These are phyloP conservation scores for Syncephalastrum contaminatum DNA, from an alignment of 371 early-diverging fungal genomes.

Conservation along the genomic window DNA sequence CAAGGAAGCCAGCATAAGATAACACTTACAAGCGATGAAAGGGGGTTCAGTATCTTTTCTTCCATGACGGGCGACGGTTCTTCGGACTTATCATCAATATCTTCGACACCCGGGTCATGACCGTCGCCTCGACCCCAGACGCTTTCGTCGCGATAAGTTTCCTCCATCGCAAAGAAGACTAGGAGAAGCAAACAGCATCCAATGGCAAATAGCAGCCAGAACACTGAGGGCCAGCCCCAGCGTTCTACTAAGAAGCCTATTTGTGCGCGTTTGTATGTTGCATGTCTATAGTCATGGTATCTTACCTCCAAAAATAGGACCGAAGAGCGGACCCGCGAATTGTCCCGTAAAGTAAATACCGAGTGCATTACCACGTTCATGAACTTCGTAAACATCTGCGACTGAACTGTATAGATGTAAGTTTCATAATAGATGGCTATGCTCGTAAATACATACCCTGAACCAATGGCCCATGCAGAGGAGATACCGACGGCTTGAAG, in stretches of 20 bases:
- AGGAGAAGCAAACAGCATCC: conserved; percentile 20
- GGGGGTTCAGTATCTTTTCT: conserved; percentile 31
- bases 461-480: conserved; percentile 76
- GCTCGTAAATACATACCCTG: conserved; percentile 40
- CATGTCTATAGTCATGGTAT: background rate
- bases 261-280: conserved; percentile 8
- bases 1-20: background rate
- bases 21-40: conserved; percentile 30
- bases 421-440: background rate
- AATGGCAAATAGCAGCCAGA: conserved; percentile 27
- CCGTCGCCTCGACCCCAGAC: conserved; percentile 29
- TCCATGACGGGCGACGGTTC: conserved; percentile 13
- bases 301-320: conserved; percentile 29
- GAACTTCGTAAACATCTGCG: conserved; percentile 44
- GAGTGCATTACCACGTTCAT: conserved; percentile 47
- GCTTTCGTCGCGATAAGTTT: conserved; percentile 62
- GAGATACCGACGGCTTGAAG: conserved; percentile 77
- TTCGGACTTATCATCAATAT: conserved; percentile 12
- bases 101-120: conserved; percentile 7
- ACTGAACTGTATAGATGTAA: conserved; percentile 47
- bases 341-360: conserved; percentile 56
- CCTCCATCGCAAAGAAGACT: conserved; percentile 62
- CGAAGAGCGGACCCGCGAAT: conserved; percentile 45
- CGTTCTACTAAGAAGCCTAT: conserved; percentile 25
- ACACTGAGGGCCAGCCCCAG: conserved; percentile 32